Base-by-base conservation (phyloP, 1,284 basidiomycete species). In the Malassezia psittaci region DNA sequence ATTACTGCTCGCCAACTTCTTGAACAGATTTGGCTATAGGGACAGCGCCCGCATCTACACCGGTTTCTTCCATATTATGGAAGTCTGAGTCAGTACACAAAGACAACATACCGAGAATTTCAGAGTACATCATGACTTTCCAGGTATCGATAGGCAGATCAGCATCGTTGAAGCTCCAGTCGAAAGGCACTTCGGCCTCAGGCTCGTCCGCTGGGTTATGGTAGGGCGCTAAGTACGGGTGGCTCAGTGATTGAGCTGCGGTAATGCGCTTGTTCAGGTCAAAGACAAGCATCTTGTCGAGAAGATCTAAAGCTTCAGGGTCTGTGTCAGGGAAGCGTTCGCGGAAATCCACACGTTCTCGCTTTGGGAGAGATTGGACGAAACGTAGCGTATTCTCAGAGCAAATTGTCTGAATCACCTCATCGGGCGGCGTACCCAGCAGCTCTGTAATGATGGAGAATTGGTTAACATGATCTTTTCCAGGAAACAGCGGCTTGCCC, bases 151-250 rank as follows among this genome's bases (percentile, higher is more conserved):
- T 88, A 0, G 94, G 94, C 43, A 99, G 80, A 75, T 99, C 93
- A n/a, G 94, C 94, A 67, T 99, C 93, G 77, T 99, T 99, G 83
- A 99, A 98, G 69, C 85, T 88, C 93, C 93, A 99, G 77, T 99
- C 93, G 70, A 98, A 99, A 70, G 88, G 86, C 76, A 96, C 91
- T 35, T 82, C 83, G 8, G 93, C 89, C 41, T 87, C 85, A 5
- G 94, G 93, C 77, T 99, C 94, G 75, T 99, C 93, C 8, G 90
- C 90, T 8, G 93, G 90, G 78, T 99, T 94, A 75, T 98, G 94
- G 76, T 99, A 99, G 9, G 93, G 93, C 6, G 88, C 83, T 18
- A 99, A 88, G 77, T 98, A 98, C 68, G 89, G 87, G 77, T 98
- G 90, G 5, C 80, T 81, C 46, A 99, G 82, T n/a, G 86, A 90